phyloP scores from a whole-genome alignment of 2,329 filamentous ascomycete genomes.

The Fusarium ramigenum region DNA sequence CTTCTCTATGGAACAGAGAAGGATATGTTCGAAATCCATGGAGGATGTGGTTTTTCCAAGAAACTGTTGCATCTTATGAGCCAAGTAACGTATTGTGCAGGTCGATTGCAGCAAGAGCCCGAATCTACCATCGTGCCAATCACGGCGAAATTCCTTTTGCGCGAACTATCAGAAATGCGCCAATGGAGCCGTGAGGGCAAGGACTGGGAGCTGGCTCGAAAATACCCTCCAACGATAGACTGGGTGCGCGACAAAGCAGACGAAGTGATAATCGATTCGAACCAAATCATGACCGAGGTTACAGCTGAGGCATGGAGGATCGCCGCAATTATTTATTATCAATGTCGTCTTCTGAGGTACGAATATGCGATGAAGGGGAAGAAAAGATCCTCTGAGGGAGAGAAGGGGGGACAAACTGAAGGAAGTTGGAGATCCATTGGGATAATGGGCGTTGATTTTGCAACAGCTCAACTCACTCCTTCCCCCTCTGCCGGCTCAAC shows the following conservation, averaged over 20 bases:
- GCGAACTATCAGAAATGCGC: slow-evolving; percentile 45
- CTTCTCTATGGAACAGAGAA: slow-evolving; percentile 49
- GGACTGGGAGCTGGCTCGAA: slow-evolving; percentile 31
- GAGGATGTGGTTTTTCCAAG: slow-evolving; percentile 54
- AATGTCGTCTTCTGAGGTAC: slow-evolving; percentile 52
- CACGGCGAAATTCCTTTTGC: slow-evolving; percentile 42
- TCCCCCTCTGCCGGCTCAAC: neutral
- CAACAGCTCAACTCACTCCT: neutral
- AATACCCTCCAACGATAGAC: slow-evolving; percentile 35
- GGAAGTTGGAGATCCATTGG: neutral
- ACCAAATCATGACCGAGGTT: slow-evolving; percentile 51
- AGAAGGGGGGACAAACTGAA: neutral
- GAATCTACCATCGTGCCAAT: slow-evolving; percentile 46
- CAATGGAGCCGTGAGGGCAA: slow-evolving; percentile 49
- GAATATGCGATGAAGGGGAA: neutral
- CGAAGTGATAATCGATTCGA: slow-evolving; percentile 40
- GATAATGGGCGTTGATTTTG: neutral
- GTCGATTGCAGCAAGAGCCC: slow-evolving; percentile 47
- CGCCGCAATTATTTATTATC: slow-evolving; percentile 51
- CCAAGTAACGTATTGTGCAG: slow-evolving; percentile 51
- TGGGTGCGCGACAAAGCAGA: slow-evolving; percentile 44
- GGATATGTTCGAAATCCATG: slow-evolving; percentile 52
- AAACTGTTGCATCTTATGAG: slow-evolving; percentile 50
- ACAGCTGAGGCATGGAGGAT: slow-evolving; percentile 55
- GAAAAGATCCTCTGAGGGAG: neutral